These are phyloP conservation scores for Ophiocordyceps sinensis DNA, from an alignment of 2,329 filamentous ascomycete genomes.

Conservation along the genomic window DNA sequence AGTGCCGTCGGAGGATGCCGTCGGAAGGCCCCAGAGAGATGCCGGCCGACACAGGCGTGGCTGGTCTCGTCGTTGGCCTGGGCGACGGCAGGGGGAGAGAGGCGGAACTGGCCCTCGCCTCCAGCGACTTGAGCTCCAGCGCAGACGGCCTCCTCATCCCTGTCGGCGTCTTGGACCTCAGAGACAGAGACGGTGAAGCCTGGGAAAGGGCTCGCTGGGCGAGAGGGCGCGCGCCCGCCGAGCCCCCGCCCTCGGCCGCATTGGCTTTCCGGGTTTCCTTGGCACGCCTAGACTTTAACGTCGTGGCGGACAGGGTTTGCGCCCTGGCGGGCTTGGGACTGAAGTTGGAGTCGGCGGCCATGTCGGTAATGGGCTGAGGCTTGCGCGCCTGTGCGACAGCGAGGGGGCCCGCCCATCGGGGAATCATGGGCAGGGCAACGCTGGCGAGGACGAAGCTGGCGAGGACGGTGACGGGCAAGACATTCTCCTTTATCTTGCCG, in stretches of 20 bases:
- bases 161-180: slow-evolving; percentile 16
- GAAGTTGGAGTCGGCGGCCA: slow-evolving; percentile 20
- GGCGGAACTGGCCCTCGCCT: slow-evolving; percentile 52
- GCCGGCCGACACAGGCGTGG: slow-evolving; percentile 43
- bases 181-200: slow-evolving; percentile 8
- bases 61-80: slow-evolving; percentile 33
- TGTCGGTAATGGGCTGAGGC: slow-evolving; percentile 34
- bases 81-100: slow-evolving; percentile 52
- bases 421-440: slow-evolving; percentile 58
- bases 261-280: slow-evolving; percentile 32
- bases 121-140: slow-evolving; percentile 37
- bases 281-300: slow-evolving; percentile 32
- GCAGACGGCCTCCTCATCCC: slow-evolving; percentile 29
- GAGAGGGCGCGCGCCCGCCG: slow-evolving; percentile 12
- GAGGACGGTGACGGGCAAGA: slow-evolving; percentile 65
- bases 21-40: slow-evolving; percentile 30
- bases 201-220: slow-evolving; percentile 11
- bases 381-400: slow-evolving; percentile 72
- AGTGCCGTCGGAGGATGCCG: slow-evolving; percentile 40
- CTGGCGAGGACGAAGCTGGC: slow-evolving; percentile 69
- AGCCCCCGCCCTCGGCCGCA: slow-evolving; percentile 21
- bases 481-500: slow-evolving; percentile 71
- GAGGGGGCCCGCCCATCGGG: slow-evolving; percentile 65
- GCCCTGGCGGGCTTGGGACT: slow-evolving; percentile 44
- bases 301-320: slow-evolving; percentile 46